Conservation (phyloP, 2,329 filamentous ascomycete genomes). For the Arthrinium puccinioides region DNA sequence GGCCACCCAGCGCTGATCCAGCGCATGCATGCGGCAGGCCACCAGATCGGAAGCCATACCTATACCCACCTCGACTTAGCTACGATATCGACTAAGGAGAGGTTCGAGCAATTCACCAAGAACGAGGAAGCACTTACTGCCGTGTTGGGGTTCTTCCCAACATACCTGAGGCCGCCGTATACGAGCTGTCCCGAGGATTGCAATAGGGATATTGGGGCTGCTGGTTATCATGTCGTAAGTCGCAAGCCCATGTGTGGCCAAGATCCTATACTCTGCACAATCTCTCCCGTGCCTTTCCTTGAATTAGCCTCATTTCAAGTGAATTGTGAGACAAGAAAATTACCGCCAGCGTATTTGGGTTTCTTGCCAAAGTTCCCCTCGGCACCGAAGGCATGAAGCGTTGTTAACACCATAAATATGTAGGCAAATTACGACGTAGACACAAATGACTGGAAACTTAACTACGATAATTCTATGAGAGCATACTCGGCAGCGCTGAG, state of each 20-base stretch:
- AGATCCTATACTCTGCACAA: too few relatives aligned
- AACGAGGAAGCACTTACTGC: conserved; percentile 37
- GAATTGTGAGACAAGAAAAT: too few relatives aligned
- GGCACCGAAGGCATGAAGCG: too few relatives aligned
- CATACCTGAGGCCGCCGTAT: conserved; percentile 21
- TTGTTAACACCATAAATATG: too few relatives aligned
- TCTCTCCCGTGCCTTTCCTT: too few relatives aligned
- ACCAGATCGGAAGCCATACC: conserved; percentile 40
- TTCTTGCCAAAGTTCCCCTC: not conserved
- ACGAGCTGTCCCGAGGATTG: conserved; percentile 1
- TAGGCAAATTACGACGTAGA: conserved; percentile 4
- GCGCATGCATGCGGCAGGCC: conserved; percentile 34
- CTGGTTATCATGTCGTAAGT: too few relatives aligned
- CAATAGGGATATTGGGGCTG: not conserved
- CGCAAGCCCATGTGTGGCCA: too few relatives aligned
- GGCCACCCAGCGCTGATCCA: conserved; percentile 31
- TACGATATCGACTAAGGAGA: conserved; percentile 22
- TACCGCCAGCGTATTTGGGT: too few relatives aligned
- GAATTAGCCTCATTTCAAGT: too few relatives aligned
- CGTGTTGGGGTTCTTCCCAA: conserved; percentile 37
- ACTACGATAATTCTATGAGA: conserved; percentile 5
- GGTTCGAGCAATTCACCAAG: conserved; percentile 31
- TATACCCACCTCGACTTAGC: conserved; percentile 37
- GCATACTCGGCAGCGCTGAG: not conserved
- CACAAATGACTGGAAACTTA: conserved; percentile 10